Evolutionary conservation across 2,329 filamentous ascomycete species (phyloP).

Genomic region (Penicillium sp.): DNA sequence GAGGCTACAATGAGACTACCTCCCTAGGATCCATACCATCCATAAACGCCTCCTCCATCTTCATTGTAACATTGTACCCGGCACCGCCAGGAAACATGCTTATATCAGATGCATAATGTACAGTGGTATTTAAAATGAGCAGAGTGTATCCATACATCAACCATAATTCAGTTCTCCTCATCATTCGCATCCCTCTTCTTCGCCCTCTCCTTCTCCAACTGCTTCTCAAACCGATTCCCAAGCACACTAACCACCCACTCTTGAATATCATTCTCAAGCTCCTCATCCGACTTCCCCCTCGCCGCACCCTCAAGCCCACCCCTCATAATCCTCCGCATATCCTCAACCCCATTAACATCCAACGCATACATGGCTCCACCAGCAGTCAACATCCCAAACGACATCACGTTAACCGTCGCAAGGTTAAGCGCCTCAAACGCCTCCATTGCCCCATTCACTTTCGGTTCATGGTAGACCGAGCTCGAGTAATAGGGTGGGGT

Average conservation of each 20-base stretch:
- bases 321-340: conserved; percentile 59
- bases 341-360: conserved; percentile 66
- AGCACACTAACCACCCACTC: conserved; percentile 50
- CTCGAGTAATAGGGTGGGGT: conserved; percentile 66
- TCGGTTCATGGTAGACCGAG: conserved; percentile 42
- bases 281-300: conserved; percentile 42
- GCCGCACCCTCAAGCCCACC: conserved; percentile 56
- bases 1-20: background rate
- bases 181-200: conserved; percentile 16
- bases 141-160: conserved; percentile 14
- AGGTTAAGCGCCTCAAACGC: conserved; percentile 78
- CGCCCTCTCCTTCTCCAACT: conserved; percentile 34
- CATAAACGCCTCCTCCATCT: background rate
- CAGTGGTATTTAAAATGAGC: conserved; percentile 20
- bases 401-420: conserved; percentile 79
- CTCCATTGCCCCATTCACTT: conserved; percentile 62
- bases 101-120: conserved; percentile 17
- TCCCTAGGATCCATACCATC: background rate
- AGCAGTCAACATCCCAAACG: conserved; percentile 66
- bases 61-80: conserved; percentile 7
- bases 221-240: conserved; percentile 46
- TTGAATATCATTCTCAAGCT: conserved; percentile 52
- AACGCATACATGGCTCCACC: conserved; percentile 73
- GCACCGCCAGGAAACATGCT: conserved; percentile 7
- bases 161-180: conserved; percentile 5